Evolutionary conservation across 495 filamentous ascomycete genomes (phyloP), one percentile per base, ranked within the genome.

Genomic region (Penicillium pancosmium): DNA sequence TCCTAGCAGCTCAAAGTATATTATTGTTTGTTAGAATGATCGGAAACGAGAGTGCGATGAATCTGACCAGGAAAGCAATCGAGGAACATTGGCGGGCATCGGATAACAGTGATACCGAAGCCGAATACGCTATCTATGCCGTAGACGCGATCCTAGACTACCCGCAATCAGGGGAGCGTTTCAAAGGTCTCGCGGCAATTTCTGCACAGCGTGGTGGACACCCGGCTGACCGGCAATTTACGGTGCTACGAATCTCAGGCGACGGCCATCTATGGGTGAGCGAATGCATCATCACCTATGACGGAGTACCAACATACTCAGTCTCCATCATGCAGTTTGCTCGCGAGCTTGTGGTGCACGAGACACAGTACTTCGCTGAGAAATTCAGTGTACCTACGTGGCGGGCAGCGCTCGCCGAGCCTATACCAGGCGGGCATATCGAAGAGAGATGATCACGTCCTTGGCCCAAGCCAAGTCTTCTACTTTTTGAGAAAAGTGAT

Each of bases 241-340:
- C 52, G 52, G 23, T 23, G 23, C 23, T 23, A 4, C 23, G 23
- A 2, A 23, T 23, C 23, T 23, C 23, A 23, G 23, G 23, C 23
- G 23, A 23, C 52, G 52, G 52, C 52, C 36, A 54, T 54, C 36
- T 54, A 54, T 54, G 52, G 52, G 52, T 54, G 52, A 54, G 52
- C 52, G 52, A 54, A 23, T 54, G 52, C 52, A 54, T 54, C 52
- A 54, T 54, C 35, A 54, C 52, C 52, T 54, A 54, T 31, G 52
- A 54, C 35, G 52, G 52, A 54, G 52, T 27, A 16, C 36, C 52
- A 54, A 54, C 52, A 54, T 54, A 54, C 36, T 44, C 52, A 54
- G 36, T 54, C 52, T 54, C 52, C 21, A 54, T 54, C 21, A 44
- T 54, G 52, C 52, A 44, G 23, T 54, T 54, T 44, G 52, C 16